Base-by-base conservation (phyloP, 2,329 filamentous ascomycete species). In the Alternaria gansuensis region DNA sequence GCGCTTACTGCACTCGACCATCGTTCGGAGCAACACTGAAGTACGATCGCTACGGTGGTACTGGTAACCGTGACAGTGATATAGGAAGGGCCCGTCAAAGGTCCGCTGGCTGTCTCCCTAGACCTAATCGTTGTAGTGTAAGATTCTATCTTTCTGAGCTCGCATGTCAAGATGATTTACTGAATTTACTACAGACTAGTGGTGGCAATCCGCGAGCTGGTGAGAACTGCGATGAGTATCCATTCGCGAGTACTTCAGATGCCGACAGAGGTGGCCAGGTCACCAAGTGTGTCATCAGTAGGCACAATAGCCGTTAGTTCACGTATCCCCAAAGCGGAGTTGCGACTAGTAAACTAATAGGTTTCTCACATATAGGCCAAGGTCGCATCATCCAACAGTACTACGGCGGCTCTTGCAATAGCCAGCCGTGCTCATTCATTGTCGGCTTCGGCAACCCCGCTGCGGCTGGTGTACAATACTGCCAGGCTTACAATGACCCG, bases 1-100 rank as follows among this genome's bases (percentile, higher is more conserved):
- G 48, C n/a, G 48, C 34, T 51, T 51, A 39, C 48, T 51, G 48
- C 34, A 51, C 48, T 26, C n/a, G 26, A n/a, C 34, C 48, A 14
- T 39, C 48, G 1, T 51, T 51, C 13, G 48, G 48, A 37, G 33
- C 34, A 37, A 39, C 36, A 39, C 48, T 51, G 24, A n/a, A 51
- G 21, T 51, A 39, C 9, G 48, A 51, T 37, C 24, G 24, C 24
- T 51, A 39, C 34, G 48, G 48, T 7, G 48, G 48, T 39, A 51
- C 48, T 9, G 48, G 48, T 1, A 51, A 40, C 14, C 39, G 44
- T n/a, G 21, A 53, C 10, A 46, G 44, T 24, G 44, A 13, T 8
- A 24, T 46, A 10, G 44, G 44, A 46, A 33, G 17, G 21, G 29
- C 44, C 29, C 44, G 44, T 33, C 44, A 46, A 46, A 46, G 9